Evolutionary conservation across 257 asterid species (phyloP), one percentile per base, ranked within the genome.

Genomic region (Hygrophila difformis): DNA sequence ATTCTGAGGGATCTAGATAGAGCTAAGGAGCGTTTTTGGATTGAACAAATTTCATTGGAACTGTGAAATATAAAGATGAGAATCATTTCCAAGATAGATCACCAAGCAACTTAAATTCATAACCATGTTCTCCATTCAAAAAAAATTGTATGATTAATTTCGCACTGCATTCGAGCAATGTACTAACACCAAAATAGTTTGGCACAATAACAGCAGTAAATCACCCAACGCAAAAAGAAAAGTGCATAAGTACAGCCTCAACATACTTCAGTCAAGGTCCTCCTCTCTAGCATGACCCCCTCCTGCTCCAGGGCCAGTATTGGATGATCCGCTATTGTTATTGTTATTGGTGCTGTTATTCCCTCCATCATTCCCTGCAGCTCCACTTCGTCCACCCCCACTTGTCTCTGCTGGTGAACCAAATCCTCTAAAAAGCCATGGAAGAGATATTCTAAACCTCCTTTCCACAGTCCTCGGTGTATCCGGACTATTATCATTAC

Each of bases 341-440:
- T 35, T 63, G 56, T 49, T 57, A 39, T 49, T 57, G 35, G 33
- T 21, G 47, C 18, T 63, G 41, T 38, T 41, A 38, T 50, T 63
- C 33, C 73, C 80, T 47, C 76, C 73, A 14, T 47, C 68, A 61
- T 55, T 66, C 18, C 64, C 57, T 3, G 54, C 71, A 33, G 49
- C 57, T 42, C 59, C 56, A 5, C 61, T 72, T 23, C 44, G 59
- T 26, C 56, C 57, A 22, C 68, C 65, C 41, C 69, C 61, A 70
- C 92, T 82, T 0, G 92, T 72, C 70, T 70, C 92, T 0, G 84
- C 94, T 24, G 78, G 66, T 16, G 92, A 61, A 48, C 81, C 76
- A 59, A 57, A 39, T 15, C 80, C 78, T 63, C 95, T 69, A 38
- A 74, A 76, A 29, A 62, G 64, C 73, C 87, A 79, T 2, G 93